A percentile compares a stretch with the other conserved stretches of the same genome.
Evolutionary conservation across 78 protist species (phyloP).

Genomic region (Tieghemostelium lacteum): DNA sequence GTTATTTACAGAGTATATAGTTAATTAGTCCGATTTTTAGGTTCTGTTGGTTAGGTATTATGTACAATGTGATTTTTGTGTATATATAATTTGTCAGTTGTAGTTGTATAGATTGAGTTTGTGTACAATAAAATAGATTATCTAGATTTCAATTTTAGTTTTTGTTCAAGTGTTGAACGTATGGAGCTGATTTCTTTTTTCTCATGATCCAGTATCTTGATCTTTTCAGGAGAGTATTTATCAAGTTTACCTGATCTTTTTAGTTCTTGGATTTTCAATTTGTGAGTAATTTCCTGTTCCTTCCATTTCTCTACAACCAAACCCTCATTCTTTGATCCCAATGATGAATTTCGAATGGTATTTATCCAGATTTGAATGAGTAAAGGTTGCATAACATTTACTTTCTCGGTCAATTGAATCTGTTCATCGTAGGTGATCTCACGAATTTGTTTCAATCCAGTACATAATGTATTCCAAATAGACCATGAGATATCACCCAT

Average conservation of each 20-base stretch:
- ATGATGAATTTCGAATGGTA: conserved; percentile 30
- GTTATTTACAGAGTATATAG: no score
- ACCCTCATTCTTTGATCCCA: conserved; percentile 60
- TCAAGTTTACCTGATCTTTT: conserved; percentile 60
- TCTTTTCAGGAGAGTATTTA: conserved; percentile 29
- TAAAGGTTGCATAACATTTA: conserved; percentile 37
- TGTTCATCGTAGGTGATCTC: conserved; percentile 35
- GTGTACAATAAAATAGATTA: no score
- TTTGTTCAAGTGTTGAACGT: conserved; percentile 42
- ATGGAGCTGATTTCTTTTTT: conserved; percentile 58
- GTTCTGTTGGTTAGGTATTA: no score
- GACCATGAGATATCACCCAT: conserved; percentile 70
- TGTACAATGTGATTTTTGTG: no score
- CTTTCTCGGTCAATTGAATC: conserved; percentile 12
- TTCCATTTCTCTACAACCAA: conserved; percentile 71
- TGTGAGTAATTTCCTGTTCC: conserved; percentile 19
- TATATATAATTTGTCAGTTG: no score
- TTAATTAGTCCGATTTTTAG: no score
- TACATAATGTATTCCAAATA: conserved; percentile 56
- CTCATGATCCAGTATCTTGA: conserved; percentile 37
- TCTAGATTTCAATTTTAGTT: conserved; percentile 64
- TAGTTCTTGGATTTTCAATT: conserved; percentile 44
- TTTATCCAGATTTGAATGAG: conserved; percentile 45
- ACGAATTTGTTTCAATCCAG: conserved; percentile 48
- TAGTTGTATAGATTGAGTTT: no score